Conservation (phyloP, 805 yeast species). For the Saccharomyces jurei region DNA sequence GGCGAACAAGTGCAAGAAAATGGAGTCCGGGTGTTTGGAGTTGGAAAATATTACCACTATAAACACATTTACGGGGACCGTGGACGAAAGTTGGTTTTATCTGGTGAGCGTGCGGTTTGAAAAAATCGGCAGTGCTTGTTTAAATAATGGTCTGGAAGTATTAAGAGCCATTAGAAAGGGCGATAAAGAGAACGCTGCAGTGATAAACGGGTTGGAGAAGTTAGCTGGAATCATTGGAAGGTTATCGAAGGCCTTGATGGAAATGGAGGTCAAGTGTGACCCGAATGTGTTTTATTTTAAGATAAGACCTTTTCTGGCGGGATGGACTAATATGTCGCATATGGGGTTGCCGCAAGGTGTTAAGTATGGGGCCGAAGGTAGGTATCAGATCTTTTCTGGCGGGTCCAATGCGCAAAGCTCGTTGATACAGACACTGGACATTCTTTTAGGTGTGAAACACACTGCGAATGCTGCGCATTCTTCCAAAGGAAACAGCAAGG, state of each 20-base stretch:
- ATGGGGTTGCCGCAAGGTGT: conserved; percentile 80
- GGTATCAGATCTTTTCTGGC: conserved; percentile 60
- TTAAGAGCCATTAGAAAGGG: conserved; percentile 45
- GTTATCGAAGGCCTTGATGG: conserved; percentile 63
- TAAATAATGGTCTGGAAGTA: conserved; percentile 61
- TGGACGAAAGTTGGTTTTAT: conserved; percentile 92
- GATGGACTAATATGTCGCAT: conserved; percentile 87
- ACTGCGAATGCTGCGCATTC: conserved; percentile 17
- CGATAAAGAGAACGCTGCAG: conserved; percentile 34
- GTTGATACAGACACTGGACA: conserved; percentile 77
- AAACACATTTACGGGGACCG: conserved; percentile 80
- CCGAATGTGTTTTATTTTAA: conserved; percentile 86
- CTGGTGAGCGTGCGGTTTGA: conserved; percentile 83
- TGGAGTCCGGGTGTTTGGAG: conserved; percentile 35
- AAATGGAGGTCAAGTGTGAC: conserved; percentile 90
- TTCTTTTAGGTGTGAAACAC: conserved; percentile 68
- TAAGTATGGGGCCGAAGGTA: conserved; percentile 57
- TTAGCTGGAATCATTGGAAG: conserved; percentile 70
- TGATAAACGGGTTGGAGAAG: conserved; percentile 41
- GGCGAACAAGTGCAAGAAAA: conserved; percentile 34
- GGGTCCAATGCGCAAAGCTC: conserved; percentile 95
- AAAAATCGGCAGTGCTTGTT: conserved; percentile 64
- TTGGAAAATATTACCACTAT: conserved; percentile 69
- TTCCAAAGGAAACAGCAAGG: conserved; percentile 56
- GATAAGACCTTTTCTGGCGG: conserved; percentile 84